phyloP scores from a whole-genome alignment of 257 asterid genomes.

The Ophiorrhiza pumila region DNA sequence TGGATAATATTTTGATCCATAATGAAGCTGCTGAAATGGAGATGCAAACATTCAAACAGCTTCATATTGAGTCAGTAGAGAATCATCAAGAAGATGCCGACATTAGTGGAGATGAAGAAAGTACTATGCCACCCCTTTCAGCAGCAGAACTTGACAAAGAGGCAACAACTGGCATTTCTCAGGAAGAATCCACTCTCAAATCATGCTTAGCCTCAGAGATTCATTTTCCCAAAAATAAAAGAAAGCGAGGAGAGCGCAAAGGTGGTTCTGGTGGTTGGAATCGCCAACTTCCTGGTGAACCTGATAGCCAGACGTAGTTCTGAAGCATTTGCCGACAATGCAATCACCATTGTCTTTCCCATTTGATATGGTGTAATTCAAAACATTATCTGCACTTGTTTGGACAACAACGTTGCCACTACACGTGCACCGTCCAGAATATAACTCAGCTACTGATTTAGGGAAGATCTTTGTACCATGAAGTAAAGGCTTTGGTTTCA shows the following conservation, averaged over 20 bases:
- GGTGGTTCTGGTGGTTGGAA: constrained; percentile 71
- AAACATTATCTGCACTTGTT: constrained; percentile 1
- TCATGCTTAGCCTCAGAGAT: constrained; percentile 49
- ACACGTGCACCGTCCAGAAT: not conserved
- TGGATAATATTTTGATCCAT: constrained; percentile 66
- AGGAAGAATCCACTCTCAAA: constrained; percentile 34
- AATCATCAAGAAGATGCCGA: constrained; percentile 43
- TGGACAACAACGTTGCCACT: not conserved
- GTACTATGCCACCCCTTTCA: constrained; percentile 28
- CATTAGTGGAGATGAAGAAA: constrained; percentile 54
- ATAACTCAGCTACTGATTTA: no score
- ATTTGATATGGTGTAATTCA: not conserved
- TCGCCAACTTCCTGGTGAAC: constrained; percentile 54
- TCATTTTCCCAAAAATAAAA: constrained; percentile 63
- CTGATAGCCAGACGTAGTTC: constrained; percentile 35
- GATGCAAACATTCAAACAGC: constrained; percentile 31
- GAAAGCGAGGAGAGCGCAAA: constrained; percentile 87
- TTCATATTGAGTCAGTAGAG: constrained; percentile 31
- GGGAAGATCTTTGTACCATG: not conserved
- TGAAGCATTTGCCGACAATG: not conserved
- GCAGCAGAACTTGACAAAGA: constrained; percentile 33
- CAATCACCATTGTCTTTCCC: not conserved
- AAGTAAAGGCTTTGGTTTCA: not conserved
- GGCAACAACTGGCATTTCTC: constrained; percentile 23
- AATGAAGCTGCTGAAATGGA: constrained; percentile 57